Percentiles rank a stretch among this genome's conserved stretches.
These are phyloP conservation scores for Olyra latifolia DNA, from an alignment of 176 grass and related monocot genomes.

Conservation along the genomic window DNA sequence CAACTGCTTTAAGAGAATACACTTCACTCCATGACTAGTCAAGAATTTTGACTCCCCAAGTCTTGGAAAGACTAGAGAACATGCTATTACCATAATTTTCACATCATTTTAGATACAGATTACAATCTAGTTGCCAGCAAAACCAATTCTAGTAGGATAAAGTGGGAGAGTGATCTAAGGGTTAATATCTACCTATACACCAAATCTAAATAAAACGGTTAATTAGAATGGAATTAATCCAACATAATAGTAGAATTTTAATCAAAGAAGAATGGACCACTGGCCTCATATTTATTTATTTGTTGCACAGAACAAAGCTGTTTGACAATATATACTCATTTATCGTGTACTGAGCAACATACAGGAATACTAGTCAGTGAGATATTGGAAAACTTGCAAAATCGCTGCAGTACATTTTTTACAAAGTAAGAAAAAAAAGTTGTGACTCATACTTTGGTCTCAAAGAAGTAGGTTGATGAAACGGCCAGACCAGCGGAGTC, in stretches of 20 bases:
- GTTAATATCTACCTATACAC: neutral
- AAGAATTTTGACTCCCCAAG: neutral
- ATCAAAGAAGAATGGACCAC: neutral
- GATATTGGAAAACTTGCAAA: slow-evolving; percentile 19
- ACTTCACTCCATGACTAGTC: neutral
- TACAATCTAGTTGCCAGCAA: neutral
- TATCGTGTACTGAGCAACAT: neutral
- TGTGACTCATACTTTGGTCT: slow-evolving; percentile 58
- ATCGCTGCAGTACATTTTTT: slow-evolving; percentile 7
- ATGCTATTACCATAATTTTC: neutral
- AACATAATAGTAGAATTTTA: neutral
- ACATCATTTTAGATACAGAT: neutral
- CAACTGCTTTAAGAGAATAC: neutral
- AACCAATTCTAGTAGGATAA: neutral
- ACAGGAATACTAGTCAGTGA: neutral
- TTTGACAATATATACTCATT: neutral
- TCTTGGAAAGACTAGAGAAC: neutral
- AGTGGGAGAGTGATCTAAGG: neutral
- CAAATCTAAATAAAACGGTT: neutral
- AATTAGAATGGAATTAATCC: neutral
- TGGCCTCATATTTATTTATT: neutral
- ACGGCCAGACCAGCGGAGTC: slow-evolving; percentile 76
- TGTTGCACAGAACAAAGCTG: neutral
- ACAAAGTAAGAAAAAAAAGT: slow-evolving; percentile 1
- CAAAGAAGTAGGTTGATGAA: slow-evolving; percentile 78